phyloP scores from a whole-genome alignment of 306 rosid genomes.

The Chamaecrista fasciculata region DNA sequence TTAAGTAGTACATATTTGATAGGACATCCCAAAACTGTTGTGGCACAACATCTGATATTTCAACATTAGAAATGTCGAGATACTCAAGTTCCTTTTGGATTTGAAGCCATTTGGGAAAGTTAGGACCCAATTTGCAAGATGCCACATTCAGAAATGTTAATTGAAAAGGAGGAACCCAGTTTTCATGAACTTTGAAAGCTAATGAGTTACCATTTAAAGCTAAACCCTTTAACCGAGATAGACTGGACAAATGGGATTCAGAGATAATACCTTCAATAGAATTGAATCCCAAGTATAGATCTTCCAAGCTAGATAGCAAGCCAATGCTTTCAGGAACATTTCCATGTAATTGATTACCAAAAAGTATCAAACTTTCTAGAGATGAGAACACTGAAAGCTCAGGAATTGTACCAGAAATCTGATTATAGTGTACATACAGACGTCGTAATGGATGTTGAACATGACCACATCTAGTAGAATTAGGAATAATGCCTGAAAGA shows the following conservation, averaged over 20 bases:
- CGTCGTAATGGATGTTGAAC: not conserved
- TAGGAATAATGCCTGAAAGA: not conserved
- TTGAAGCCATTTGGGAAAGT: not conserved
- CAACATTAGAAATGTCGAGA: not conserved
- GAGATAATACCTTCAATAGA: not conserved
- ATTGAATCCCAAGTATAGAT: not conserved
- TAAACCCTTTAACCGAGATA: not conserved
- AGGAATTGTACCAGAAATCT: not conserved
- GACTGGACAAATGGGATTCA: not conserved
- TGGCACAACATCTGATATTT: no score
- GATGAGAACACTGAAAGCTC: not conserved
- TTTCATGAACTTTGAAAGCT: not conserved
- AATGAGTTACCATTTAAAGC: not conserved
- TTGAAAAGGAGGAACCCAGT: conserved; percentile 22
- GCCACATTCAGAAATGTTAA: not conserved
- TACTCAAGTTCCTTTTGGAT: not conserved
- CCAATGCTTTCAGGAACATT: no score
- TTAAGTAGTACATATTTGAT: not conserved
- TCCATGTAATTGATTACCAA: not conserved
- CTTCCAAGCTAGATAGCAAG: not conserved
- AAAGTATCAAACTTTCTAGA: not conserved
- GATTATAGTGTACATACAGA: not conserved
- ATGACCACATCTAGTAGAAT: not conserved
- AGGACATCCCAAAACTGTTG: not conserved
- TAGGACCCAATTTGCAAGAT: not conserved